A percentile compares a stretch with the other conserved stretches of the same genome.
These are phyloP conservation scores for Scortechinia acanthostroma DNA, from an alignment of 2,329 filamentous ascomycete genomes.

Conservation along the genomic window DNA sequence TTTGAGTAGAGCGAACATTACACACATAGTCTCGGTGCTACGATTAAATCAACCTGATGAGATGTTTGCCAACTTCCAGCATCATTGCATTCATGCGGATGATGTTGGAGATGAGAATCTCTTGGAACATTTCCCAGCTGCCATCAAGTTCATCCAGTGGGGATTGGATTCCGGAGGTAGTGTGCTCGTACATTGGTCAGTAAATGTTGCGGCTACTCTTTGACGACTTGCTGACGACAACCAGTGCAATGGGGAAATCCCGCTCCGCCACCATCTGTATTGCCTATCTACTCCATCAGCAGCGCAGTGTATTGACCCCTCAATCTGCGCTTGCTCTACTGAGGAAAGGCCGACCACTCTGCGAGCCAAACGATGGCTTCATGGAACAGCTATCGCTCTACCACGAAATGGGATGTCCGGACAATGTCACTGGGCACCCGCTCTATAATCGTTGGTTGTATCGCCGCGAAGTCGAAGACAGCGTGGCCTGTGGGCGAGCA, in stretches of 20 bases:
- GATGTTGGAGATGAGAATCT: constrained; percentile 63
- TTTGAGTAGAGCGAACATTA: constrained; percentile 51
- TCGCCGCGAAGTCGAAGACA: constrained; percentile 42
- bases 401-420: constrained; percentile 77
- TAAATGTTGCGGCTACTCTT: neutral
- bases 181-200: constrained; percentile 57
- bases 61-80: constrained; percentile 43
- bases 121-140: constrained; percentile 50
- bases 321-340: neutral
- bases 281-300: constrained; percentile 46
- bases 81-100: constrained; percentile 55
- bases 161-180: constrained; percentile 41
- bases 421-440: constrained; percentile 59
- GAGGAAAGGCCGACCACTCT: neutral
- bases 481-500: constrained; percentile 67
- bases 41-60: constrained; percentile 42
- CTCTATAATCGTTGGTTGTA: constrained; percentile 71
- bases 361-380: constrained; percentile 83
- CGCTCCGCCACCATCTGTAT: constrained; percentile 57
- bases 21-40: constrained; percentile 58
- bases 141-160: constrained; percentile 54
- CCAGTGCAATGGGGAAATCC: constrained; percentile 65
- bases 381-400: constrained; percentile 82
- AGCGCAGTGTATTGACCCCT: neutral
- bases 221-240: no score